A percentile compares a stretch with the other conserved stretches of the same genome.
Conservation (phyloP, 345 rosid genomes). For the Salix viminalis region DNA sequence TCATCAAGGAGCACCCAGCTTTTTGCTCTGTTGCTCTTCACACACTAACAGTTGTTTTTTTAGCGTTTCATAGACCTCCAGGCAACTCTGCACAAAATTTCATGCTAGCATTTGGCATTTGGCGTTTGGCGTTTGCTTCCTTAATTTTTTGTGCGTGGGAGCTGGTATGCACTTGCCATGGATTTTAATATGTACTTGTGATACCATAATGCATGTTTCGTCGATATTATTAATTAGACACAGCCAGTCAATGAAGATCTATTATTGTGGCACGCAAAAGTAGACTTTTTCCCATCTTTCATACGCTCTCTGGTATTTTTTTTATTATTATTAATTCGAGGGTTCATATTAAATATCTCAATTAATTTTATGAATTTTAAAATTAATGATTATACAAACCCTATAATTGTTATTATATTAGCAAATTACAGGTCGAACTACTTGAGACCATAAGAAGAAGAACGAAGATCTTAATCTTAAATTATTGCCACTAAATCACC, state of each 20-base stretch:
- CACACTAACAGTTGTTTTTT: background rate
- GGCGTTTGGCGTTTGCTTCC: background rate
- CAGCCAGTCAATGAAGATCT: background rate
- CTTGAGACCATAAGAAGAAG: too few species aligned
- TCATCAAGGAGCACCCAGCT: too few species aligned
- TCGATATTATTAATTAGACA: background rate
- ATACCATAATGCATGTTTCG: background rate
- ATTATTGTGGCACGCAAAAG: background rate
- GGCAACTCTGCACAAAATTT: too few species aligned
- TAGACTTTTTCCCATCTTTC: background rate
- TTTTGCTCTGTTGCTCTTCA: background rate
- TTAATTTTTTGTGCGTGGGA: background rate
- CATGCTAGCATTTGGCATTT: background rate
- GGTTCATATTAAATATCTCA: accelerated
- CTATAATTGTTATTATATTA: too few species aligned
- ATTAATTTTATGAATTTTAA: too few species aligned
- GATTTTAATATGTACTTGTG: background rate
- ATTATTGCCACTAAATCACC: too few species aligned
- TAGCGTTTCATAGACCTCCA: background rate
- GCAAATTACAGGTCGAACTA: too few species aligned
- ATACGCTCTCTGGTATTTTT: background rate
- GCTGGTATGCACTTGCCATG: background rate
- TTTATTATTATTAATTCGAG: too few species aligned
- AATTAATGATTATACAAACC: too few species aligned
- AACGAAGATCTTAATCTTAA: too few species aligned